Conservation (phyloP, 257 asterid genomes). For the Voacanga thouarsii region DNA sequence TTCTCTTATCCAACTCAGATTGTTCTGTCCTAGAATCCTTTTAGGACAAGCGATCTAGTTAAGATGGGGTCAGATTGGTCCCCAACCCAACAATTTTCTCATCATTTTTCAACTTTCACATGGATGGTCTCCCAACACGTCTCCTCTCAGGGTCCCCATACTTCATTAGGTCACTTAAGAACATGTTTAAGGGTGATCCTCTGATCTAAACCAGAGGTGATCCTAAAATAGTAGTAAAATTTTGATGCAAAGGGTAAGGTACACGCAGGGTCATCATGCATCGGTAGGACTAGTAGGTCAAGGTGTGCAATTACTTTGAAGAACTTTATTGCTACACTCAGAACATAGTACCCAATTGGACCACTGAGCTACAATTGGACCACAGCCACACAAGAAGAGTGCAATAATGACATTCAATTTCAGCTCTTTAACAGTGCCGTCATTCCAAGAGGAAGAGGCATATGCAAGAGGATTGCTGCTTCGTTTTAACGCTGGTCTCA, state of each 20-base stretch:
- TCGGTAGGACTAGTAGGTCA: neutral
- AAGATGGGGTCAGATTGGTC: slow-evolving; percentile 11
- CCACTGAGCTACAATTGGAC: neutral
- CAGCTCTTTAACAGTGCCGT: neutral
- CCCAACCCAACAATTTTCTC: slow-evolving; percentile 17
- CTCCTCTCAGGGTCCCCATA: slow-evolving; percentile 16
- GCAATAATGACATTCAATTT: neutral
- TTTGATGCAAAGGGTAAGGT: slow-evolving; percentile 1
- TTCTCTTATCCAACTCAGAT: slow-evolving; percentile 21
- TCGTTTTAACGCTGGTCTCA: neutral
- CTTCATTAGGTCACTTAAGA: slow-evolving; percentile 13
- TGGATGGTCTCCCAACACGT: slow-evolving; percentile 40
- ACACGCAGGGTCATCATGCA: neutral
- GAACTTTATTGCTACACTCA: neutral
- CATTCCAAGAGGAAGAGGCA: neutral
- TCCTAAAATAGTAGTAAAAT: neutral
- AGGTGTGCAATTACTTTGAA: neutral
- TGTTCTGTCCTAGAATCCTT: slow-evolving; percentile 13
- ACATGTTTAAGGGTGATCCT: slow-evolving; percentile 1
- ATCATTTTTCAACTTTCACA: slow-evolving; percentile 39
- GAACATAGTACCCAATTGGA: neutral
- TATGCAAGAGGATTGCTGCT: neutral
- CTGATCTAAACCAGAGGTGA: neutral
- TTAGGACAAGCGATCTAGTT: slow-evolving; percentile 14
- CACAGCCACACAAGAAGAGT: neutral